These are phyloP conservation scores for Fonsecaea erecta DNA, from an alignment of 2,329 filamentous ascomycete species.

Conservation along the genomic window DNA sequence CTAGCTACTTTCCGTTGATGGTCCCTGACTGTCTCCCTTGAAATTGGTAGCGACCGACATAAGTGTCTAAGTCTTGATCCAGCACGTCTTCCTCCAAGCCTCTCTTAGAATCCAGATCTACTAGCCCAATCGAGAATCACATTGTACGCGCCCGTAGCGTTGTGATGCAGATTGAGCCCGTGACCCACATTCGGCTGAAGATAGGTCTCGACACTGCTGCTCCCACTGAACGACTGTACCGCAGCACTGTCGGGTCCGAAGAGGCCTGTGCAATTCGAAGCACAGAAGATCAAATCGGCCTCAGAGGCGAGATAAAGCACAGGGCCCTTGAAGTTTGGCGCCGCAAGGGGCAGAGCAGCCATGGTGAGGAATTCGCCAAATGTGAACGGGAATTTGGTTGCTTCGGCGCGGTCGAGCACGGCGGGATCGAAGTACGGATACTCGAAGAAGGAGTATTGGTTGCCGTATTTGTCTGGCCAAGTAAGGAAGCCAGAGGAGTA, in stretches of 20 bases:
- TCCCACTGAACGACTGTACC: conserved; percentile 31
- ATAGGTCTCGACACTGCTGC: conserved; percentile 36
- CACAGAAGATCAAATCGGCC: conserved; percentile 38
- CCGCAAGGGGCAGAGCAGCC: conserved; percentile 14
- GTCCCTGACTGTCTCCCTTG: no score
- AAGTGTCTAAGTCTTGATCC: no score
- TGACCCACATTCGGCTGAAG: conserved; percentile 40
- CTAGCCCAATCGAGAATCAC: conserved; percentile 38
- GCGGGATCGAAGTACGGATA: conserved; percentile 61
- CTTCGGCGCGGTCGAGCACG: conserved; percentile 52
- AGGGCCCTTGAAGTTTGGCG: conserved; percentile 34
- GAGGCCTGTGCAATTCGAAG: conserved; percentile 39
- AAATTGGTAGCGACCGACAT: no score
- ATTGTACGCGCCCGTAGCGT: conserved; percentile 39
- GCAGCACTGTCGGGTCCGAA: conserved; percentile 33
- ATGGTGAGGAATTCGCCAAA: conserved; percentile 39
- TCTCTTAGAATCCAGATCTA: conserved; percentile 39
- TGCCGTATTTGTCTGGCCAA: conserved; percentile 57
- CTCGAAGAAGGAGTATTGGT: conserved; percentile 51
- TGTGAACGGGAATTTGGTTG: conserved; percentile 39
- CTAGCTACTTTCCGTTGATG: no score
- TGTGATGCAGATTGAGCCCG: conserved; percentile 41
- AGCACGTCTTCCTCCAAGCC: no score
- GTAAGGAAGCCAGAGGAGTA: conserved; percentile 58
- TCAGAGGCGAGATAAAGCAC: conserved; percentile 40